Base-by-base conservation (phyloP, 495 filamentous ascomycete genomes). In the Xylaria castorea region DNA sequence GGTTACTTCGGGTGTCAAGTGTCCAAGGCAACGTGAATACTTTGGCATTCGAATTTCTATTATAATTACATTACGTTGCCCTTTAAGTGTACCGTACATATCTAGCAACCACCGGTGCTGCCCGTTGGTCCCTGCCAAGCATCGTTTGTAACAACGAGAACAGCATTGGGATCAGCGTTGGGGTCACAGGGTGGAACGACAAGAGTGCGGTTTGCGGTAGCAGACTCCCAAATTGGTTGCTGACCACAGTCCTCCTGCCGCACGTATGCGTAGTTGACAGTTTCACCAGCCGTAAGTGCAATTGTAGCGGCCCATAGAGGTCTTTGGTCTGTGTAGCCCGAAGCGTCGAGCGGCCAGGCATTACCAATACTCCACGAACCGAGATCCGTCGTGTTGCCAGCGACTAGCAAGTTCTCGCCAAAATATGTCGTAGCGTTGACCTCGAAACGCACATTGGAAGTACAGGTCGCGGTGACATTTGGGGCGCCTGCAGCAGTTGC, bases 391-490 rank as follows among this genome's bases (percentile, higher is more conserved):
- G 77, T 75, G 70, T 76, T 79, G 38, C 80, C 80, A 27, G 86
- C 79, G 8, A 89, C 73, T 25, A 78, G 77, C 6, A 88, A 36
- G 61, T 86, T 88, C 48, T 83, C 85, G 71, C 87, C 86, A 16
- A 80, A 87, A 68, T 88, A 88, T 8, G 76, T 81, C 5, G 80
- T 81, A 42, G 87, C 81, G 8, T 85, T 83, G 50, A 75, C 75
- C 30, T 82, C 82, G 68, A 88, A 78, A 14, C 80, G 71, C 22
- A 79, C 72, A 72, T 84, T 85, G 9, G 83, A 75, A 1, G 78
- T 68, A 6, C 85, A 85, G 5, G 75, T 71, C 27, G 75, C 75
- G 11, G 78, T 72, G 68, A 80, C 74, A 48, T 79, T 83, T 75
- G 75, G 83, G 72, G 66, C 85, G 4, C 79, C 79, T 0, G 79